Conservation (phyloP, 2,329 filamentous ascomycete genomes). For the Arthrocladium fulminans region DNA sequence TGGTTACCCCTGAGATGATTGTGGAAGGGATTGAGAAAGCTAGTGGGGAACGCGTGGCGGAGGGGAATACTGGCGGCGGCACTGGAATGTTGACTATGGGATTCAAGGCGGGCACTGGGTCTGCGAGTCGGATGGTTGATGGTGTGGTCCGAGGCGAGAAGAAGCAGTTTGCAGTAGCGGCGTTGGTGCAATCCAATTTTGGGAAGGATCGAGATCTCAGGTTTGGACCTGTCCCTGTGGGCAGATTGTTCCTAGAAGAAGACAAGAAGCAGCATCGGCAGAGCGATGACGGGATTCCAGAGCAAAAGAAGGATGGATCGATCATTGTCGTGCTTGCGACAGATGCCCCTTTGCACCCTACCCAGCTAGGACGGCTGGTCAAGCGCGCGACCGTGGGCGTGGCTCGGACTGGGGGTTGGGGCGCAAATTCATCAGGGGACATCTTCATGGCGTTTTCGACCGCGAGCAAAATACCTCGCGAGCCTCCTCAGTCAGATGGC, state of each 20-base stretch:
- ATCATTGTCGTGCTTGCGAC: slow-evolving; percentile 55
- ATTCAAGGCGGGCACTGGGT: slow-evolving; percentile 60
- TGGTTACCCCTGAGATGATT: slow-evolving; percentile 47
- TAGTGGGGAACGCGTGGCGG: slow-evolving; percentile 26
- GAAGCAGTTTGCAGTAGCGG: slow-evolving; percentile 50
- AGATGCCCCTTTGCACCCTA: slow-evolving; percentile 50
- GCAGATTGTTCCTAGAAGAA: slow-evolving; percentile 41
- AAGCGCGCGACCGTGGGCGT: slow-evolving; percentile 55
- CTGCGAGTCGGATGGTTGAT: slow-evolving; percentile 48
- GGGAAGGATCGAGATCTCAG: slow-evolving; percentile 48
- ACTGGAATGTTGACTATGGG: slow-evolving; percentile 59
- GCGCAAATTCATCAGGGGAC: slow-evolving; percentile 55
- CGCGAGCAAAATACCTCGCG: slow-evolving; percentile 43
- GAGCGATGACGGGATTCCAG: slow-evolving; percentile 17
- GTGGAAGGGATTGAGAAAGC: slow-evolving; percentile 47
- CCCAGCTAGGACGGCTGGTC: slow-evolving; percentile 50
- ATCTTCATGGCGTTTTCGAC: slow-evolving; percentile 61
- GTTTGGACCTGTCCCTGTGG: slow-evolving; percentile 54
- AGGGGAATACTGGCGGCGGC: slow-evolving; percentile 59
- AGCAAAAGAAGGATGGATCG: slow-evolving; percentile 51
- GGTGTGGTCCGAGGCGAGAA: slow-evolving; percentile 31
- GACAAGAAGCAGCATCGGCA: slow-evolving; percentile 21
- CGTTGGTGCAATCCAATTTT: slow-evolving; percentile 59
- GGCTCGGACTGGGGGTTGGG: slow-evolving; percentile 52
- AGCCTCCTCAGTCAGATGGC: slow-evolving; percentile 27